Evolutionary conservation across 2,329 filamentous ascomycete species (phyloP).

Genomic region (Cercospora zeae-maydis): DNA sequence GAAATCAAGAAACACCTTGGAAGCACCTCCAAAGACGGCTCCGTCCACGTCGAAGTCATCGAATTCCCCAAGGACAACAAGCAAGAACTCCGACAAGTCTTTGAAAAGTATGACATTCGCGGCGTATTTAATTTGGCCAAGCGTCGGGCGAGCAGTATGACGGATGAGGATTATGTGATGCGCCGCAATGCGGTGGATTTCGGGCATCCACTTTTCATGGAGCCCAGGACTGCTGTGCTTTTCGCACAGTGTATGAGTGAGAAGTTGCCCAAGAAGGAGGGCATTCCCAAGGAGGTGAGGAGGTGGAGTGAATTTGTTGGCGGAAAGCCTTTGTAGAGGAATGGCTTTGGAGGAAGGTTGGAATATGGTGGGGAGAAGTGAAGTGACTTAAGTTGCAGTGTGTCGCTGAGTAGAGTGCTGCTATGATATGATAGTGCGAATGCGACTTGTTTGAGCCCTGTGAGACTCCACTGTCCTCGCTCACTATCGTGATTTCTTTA

Average conservation of each 20-base stretch:
- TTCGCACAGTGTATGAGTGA: conserved; percentile 96
- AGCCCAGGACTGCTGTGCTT: conserved; percentile 93
- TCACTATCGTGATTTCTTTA: too few relatives aligned
- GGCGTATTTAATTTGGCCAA: conserved; percentile 94
- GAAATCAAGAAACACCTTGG: conserved; percentile 83
- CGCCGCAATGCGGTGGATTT: conserved; percentile 93
- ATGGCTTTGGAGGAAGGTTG: not conserved
- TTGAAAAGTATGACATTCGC: conserved; percentile 93
- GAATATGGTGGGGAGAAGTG: too few relatives aligned
- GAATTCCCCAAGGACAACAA: conserved; percentile 98
- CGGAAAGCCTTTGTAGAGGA: conserved; percentile 71
- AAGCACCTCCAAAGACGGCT: conserved; percentile 58
- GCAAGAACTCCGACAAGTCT: conserved; percentile 87
- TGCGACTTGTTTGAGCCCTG: too few relatives aligned
- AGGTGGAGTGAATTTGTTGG: conserved; percentile 96
- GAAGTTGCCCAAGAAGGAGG: conserved; percentile 83
- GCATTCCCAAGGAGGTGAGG: conserved; percentile 85
- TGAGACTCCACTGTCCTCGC: too few relatives aligned
- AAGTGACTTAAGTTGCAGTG: too few relatives aligned
- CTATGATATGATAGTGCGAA: not conserved
- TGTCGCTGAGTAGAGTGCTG: not conserved
- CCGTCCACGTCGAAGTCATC: conserved; percentile 77
- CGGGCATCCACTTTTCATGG: conserved; percentile 96
- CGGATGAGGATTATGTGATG: conserved; percentile 98
- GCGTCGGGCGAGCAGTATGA: conserved; percentile 73